Conservation (phyloP, 2,329 filamentous ascomycete genomes). For the Hawksworthiomyces lignivorus region DNA sequence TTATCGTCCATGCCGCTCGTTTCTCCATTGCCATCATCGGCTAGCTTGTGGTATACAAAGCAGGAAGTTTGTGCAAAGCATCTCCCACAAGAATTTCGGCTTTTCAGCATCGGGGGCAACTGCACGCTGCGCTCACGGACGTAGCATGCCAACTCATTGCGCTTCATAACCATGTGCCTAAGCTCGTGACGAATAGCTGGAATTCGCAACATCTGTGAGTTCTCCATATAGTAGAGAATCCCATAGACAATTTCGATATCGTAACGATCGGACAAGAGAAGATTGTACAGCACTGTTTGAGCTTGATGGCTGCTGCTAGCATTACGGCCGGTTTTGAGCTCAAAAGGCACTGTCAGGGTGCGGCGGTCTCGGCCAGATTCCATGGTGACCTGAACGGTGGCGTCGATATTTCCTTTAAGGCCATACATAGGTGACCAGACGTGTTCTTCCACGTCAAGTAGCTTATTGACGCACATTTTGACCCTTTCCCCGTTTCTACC, state of each 20-base stretch:
- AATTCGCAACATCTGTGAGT: conserved; percentile 75
- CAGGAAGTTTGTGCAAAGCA: conserved; percentile 90
- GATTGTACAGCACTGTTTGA: conserved; percentile 89
- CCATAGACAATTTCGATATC: conserved; percentile 87
- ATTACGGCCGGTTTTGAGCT: conserved; percentile 89
- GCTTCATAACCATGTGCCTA: conserved; percentile 92
- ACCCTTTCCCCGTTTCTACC: conserved; percentile 70
- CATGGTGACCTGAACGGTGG: conserved; percentile 84
- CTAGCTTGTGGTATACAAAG: conserved; percentile 87
- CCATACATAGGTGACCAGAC: conserved; percentile 98
- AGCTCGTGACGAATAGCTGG: conserved; percentile 81
- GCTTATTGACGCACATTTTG: conserved; percentile 80
- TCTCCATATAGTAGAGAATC: conserved; percentile 91
- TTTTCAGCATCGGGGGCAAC: conserved; percentile 79
- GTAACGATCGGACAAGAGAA: conserved; percentile 88
- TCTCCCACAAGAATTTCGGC: conserved; percentile 69
- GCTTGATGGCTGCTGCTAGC: conserved; percentile 77
- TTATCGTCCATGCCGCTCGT: conserved; percentile 72
- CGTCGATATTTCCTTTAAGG: conserved; percentile 95
- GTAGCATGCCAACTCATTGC: conserved; percentile 81
- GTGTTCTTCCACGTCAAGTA: conserved; percentile 95
- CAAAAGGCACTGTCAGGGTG: conserved; percentile 80
- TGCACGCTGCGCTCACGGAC: conserved; percentile 71
- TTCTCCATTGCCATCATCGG: conserved; percentile 75
- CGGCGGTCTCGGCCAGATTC: conserved; percentile 45